Base-by-base conservation (phyloP, 1,284 basidiomycete species). In the Testicularia cyperi region DNA sequence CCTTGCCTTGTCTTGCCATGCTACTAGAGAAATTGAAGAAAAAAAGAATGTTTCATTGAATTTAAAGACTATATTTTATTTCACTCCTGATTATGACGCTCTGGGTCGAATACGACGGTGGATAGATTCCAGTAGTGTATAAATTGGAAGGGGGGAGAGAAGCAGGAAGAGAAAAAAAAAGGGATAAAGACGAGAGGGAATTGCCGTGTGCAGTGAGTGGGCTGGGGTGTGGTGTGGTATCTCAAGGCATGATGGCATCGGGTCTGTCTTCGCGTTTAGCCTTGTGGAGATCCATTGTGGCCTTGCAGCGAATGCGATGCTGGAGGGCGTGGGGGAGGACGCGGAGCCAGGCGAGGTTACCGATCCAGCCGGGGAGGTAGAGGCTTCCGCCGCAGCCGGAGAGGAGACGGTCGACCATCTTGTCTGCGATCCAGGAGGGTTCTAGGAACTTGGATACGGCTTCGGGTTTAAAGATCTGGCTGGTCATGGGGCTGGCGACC, bases 291-390 rank as follows among this genome's bases (percentile, higher is more conserved):
- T 61, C 46, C 4, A 49, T n/a, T 1, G 57, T 44, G 3, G 33
- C 42, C 7, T 21, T 24, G 20, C 44, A 20, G 1, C 57, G 28
- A 9, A 61, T 49, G 12, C 22, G 25, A 23, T 61, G 57, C 20
- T 42, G 41, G n/a, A 54, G 25, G 10, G 31, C 20, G 15, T 46
- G 46, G 0, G 57, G 57, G 5, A 61, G 42, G 1, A 43, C 46
- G 2, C 57, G 15, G 5, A 61, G 29, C 14, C 15, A 61, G 1
- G 42, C 34, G 24, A 61, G 21, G 8, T 42, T 45, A 3, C 57
- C 57, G 18, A 61, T 45, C 57, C 57, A 61, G 5, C 46, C 43
- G 1, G 57, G 57, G 21, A 61, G 14, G 16, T 54, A 61, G 4
- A 61, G 7, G 16, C 57, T 61, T 12, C 51, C 57, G 6, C 57